These are phyloP conservation scores for Globisporangium rhizosaccharum DNA, from an alignment of 352 stramenopile genomes.

Conservation along the genomic window DNA sequence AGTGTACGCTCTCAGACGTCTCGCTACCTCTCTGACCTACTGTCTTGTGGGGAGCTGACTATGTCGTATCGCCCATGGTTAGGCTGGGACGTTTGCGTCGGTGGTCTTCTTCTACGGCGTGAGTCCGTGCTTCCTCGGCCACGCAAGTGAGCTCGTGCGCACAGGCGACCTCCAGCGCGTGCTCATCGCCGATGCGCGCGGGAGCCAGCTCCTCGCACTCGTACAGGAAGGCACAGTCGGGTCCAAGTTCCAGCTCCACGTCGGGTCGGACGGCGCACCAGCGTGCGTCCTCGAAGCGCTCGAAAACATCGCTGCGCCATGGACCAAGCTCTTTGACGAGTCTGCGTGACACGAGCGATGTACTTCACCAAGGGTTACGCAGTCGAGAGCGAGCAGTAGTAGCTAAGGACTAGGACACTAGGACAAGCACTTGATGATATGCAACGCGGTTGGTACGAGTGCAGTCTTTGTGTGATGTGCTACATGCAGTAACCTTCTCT, in stretches of 20 bases:
- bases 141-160: slow-evolving; percentile 11
- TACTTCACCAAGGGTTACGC: no score
- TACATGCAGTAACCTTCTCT: no score
- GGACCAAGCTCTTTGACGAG: slow-evolving; percentile 8
- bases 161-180: slow-evolving; percentile 24
- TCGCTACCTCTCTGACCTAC: background rate
- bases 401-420: no score
- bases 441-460: no score
- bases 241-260: slow-evolving; percentile 27
- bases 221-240: slow-evolving; percentile 21
- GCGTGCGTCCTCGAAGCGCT: slow-evolving; percentile 20
- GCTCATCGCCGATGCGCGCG: slow-evolving; percentile 19
- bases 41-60: background rate
- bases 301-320: slow-evolving; percentile 12
- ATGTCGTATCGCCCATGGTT: no score
- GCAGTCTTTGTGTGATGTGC: no score
- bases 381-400: no score
- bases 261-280: slow-evolving; percentile 30
- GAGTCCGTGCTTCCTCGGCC: slow-evolving; percentile 6
- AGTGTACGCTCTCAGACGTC: slow-evolving; percentile 16
- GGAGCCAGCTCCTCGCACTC: slow-evolving; percentile 21
- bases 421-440: no score
- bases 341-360: slow-evolving; percentile 2
- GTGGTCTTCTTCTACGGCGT: slow-evolving; percentile 17
- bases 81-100: slow-evolving; percentile 19